Evolutionary conservation across 1,284 basidiomycete species (phyloP), one percentile per base, ranked within the genome.

Genomic region (Fomitopsis schrenkii): DNA sequence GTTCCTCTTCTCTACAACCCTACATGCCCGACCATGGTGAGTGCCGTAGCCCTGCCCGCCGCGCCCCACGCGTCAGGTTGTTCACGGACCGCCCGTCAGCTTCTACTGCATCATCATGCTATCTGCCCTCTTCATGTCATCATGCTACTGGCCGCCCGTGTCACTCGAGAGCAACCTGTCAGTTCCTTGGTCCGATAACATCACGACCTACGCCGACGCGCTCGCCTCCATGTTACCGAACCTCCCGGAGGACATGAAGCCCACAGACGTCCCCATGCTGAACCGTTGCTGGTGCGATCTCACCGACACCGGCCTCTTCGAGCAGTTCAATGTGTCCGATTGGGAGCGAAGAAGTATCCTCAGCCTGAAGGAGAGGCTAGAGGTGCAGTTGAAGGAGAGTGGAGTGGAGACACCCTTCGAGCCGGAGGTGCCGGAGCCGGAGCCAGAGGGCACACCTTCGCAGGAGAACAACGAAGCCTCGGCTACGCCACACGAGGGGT

Each of bases 271-370:
- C 48, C 83, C 81, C 36, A 79, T 88, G 1, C 77, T 81, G 4
- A 90, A 93, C 68, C 84, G 90, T 48, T 93, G 91, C 70, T 93
- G 91, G 91, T 93, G 91, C 67, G 90, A 93, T 69, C 75, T 90
- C 65, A 80, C 82, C 41, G 74, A 77, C 28, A 78, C 79, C 15
- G 74, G 76, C 42, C 76, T 91, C 59, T 93, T 92, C 68, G 83
- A 88, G 62, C 87, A 89, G 8, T 90, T 86, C 74, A 88, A 92
- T 64, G 77, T 87, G 52, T 83, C 87, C 30, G 78, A 79, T 48
- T 93, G 90, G 90, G 91, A 93, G 70, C 72, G 75, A 61, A 72
- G 80, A 59, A 89, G 86, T 67, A 77, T 91, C 38, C 73, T 79
- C 62, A 77, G 76, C 54, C 68, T 85, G 53, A 74, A 70, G 64